Evolutionary conservation across 768 basidiomycete genomes (phyloP), one percentile per base, ranked within the genome.

Genomic region (Tephrocybe sp.): DNA sequence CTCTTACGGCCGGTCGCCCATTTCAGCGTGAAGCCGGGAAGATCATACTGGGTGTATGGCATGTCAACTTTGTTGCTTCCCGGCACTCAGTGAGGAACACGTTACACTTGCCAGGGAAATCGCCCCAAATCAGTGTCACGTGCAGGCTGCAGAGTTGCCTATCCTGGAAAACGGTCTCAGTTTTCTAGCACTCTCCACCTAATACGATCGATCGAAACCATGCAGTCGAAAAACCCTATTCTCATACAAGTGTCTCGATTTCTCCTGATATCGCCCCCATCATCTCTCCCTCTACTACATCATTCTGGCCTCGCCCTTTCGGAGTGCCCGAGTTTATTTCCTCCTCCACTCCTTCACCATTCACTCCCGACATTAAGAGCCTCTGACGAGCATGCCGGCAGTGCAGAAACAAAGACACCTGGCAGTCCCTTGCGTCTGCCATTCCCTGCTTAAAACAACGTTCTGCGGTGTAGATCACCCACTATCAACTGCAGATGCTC

Each of bases 391-490:
- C 54, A 70, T 70, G 71, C 68, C 69, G 43, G 46, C 60, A 45
- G 55, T 55, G 50, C 65, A 61, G 32, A 57, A 57, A 50, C 54
- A 55, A 40, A 51, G 56, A 49, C 50, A 58, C 43, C 53, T 58
- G 15, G 52, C 61, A 11, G 59, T 58, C 33, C 69, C 70, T 28
- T 65, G 67, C 51, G 54, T 85, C 39, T 73, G 78, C 55, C 86
- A 89, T 66, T 50, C 69, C 30, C 62, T 66, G 30, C 81, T 91
- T 43, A 64, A 76, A 42, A 84, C 88, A 0, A 81, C 83, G 8
- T 90, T 91, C 68, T 73, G 71, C 33, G 89, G 89, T 48, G 59
- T 85, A 39, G 73, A 80, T 28, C 88, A 90, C 63, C 56, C 76
- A 8, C 54, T 81, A 24, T 89, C 88, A 4, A 78, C 83, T 0